phyloP scores from a whole-genome alignment of 768 basidiomycete genomes.

The Russula virescens region DNA sequence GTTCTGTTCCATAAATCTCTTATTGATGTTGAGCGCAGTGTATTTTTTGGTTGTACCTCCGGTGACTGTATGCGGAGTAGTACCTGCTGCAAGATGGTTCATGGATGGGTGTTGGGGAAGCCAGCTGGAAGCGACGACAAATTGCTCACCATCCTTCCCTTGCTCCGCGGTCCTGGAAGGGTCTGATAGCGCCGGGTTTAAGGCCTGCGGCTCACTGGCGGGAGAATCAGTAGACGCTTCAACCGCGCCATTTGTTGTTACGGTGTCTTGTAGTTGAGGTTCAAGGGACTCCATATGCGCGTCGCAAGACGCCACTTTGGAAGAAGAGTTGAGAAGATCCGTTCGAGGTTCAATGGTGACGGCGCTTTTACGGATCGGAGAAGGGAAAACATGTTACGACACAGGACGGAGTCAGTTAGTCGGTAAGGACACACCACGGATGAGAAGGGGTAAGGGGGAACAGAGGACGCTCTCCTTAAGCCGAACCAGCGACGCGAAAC shows the following conservation, averaged over 20 bases:
- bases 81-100: conserved; percentile 6
- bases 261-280: conserved; percentile 40
- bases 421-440: conserved; percentile 11
- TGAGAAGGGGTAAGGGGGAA: neutral
- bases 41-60: conserved; percentile 62
- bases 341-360: conserved; percentile 1
- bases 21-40: conserved; percentile 87
- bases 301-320: conserved; percentile 53
- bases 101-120: conserved; percentile 2
- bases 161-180: conserved; percentile 15
- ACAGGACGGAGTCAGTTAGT: neutral
- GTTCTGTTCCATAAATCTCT: conserved; percentile 93
- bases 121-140: neutral
- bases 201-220: conserved; percentile 11
- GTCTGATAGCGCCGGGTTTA: conserved; percentile 12
- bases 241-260: conserved; percentile 36
- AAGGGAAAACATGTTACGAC: neutral
- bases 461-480: neutral
- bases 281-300: conserved; percentile 78
- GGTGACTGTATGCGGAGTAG: conserved; percentile 16
- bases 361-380: neutral
- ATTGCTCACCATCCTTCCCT: conserved; percentile 14
- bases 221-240: conserved; percentile 17
- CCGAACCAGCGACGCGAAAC: conserved; percentile 9
- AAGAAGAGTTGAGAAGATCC: conserved; percentile 2